Percentiles rank a stretch among this genome's conserved stretches.
Evolutionary conservation across 352 stramenopile species (phyloP).

Genomic region (Pythium oligandrum): DNA sequence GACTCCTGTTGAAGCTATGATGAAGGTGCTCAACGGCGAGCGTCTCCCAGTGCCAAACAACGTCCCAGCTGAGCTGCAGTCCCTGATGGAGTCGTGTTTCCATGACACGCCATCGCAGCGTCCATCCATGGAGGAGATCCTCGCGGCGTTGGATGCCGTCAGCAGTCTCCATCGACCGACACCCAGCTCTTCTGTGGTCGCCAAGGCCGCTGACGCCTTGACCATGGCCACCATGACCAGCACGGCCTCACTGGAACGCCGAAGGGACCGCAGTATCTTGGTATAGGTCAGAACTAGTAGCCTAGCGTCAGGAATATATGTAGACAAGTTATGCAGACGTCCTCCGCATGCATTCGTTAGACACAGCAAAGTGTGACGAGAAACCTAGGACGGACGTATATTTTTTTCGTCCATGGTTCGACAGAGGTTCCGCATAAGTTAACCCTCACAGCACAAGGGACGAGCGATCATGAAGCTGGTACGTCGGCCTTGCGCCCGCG

Average conservation of each 20-base stretch:
- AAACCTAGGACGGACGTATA: no score
- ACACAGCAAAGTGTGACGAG: no score
- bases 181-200: background rate
- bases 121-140: conserved; percentile 66
- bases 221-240: background rate
- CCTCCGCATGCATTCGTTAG: no score
- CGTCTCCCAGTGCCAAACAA: conserved; percentile 40
- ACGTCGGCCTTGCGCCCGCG: background rate
- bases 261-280: background rate
- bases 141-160: conserved; percentile 16
- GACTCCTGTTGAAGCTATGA: conserved; percentile 56
- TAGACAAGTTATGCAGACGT: no score
- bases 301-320: no score
- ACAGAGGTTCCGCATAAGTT: no score
- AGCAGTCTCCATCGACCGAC: background rate
- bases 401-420: no score
- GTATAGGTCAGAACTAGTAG: background rate
- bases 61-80: conserved; percentile 40
- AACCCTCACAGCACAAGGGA: no score
- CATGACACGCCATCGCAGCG: conserved; percentile 53
- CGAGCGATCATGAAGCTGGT: conserved; percentile 18
- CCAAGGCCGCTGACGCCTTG: background rate
- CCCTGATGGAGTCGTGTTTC: conserved; percentile 70
- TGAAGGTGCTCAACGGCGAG: conserved; percentile 55
- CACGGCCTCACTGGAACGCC: background rate